Percentiles rank a stretch among this genome's conserved stretches.
Conservation (phyloP, 176 grass and related monocot species). For the Leersia perrieri region DNA sequence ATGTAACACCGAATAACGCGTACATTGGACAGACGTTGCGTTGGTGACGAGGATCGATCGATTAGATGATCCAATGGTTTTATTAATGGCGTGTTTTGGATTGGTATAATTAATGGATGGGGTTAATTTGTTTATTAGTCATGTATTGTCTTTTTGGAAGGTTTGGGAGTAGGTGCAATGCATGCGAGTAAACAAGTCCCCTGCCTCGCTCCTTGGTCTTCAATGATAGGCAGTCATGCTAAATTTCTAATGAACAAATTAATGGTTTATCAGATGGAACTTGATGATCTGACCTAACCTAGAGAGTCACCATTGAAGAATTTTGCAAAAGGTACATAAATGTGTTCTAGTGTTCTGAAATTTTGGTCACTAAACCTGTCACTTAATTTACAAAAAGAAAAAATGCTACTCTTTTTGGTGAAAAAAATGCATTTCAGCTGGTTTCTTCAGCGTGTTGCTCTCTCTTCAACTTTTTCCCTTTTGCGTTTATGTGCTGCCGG, state of each 20-base stretch:
- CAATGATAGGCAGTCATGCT: neutral
- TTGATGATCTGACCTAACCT: no score
- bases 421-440: neutral
- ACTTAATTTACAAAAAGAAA: neutral
- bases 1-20: neutral
- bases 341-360: no score
- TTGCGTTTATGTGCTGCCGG: neutral
- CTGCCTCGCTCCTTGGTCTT: no score
- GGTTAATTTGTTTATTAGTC: neutral
- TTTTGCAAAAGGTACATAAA: no score
- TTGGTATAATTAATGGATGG: no score
- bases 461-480: neutral
- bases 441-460: conserved; percentile 26
- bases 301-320: no score
- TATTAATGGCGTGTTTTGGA: neutral
- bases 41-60: no score
- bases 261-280: no score
- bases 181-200: no score
- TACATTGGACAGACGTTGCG: no score
- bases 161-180: neutral
- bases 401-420: no score
- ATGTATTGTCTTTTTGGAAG: neutral
- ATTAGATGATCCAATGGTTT: neutral
- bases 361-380: neutral
- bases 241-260: neutral